phyloP scores from a whole-genome alignment of 2,329 filamentous ascomycete genomes.

The Neofusicoccum parvum region DNA sequence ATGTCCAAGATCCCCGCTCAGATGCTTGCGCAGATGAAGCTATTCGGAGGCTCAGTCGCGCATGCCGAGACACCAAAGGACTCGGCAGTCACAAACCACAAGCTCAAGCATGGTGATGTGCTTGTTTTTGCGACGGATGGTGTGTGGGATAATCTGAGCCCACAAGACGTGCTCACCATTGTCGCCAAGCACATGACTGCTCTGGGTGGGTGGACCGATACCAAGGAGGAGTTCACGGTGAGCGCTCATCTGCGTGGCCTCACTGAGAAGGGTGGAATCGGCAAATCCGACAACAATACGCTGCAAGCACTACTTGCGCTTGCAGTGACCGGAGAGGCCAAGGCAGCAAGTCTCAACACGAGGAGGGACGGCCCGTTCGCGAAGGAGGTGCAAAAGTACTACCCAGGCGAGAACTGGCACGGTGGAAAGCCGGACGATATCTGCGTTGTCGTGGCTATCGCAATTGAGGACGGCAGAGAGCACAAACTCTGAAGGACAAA shows the following conservation, averaged over 20 bases:
- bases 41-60: slow-evolving; percentile 71
- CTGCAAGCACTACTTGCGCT: slow-evolving; percentile 79
- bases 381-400: slow-evolving; percentile 87
- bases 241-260: slow-evolving; percentile 60
- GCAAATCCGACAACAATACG: slow-evolving; percentile 49
- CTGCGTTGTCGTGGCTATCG: slow-evolving; percentile 72
- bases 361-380: slow-evolving; percentile 90
- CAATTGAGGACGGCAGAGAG: slow-evolving; percentile 24
- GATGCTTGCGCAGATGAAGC: slow-evolving; percentile 75
- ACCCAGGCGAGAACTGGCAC: slow-evolving; percentile 81
- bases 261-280: slow-evolving; percentile 52
- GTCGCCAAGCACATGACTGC: slow-evolving; percentile 76
- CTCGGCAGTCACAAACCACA: slow-evolving; percentile 75
- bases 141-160: slow-evolving; percentile 92
- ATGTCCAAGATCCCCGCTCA: slow-evolving; percentile 82
- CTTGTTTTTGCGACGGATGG: slow-evolving; percentile 94
- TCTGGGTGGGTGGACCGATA: slow-evolving; percentile 72
- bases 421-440: slow-evolving; percentile 98
- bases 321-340: slow-evolving; percentile 79
- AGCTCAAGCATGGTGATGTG: slow-evolving; percentile 85
- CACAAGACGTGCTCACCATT: slow-evolving; percentile 82
- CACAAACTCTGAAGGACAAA: background rate
- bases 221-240: slow-evolving; percentile 55
- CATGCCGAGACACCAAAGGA: slow-evolving; percentile 83
- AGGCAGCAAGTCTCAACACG: slow-evolving; percentile 77